Conservation (phyloP, 2,329 filamentous ascomycete species). For the Xylaria digitata region DNA sequence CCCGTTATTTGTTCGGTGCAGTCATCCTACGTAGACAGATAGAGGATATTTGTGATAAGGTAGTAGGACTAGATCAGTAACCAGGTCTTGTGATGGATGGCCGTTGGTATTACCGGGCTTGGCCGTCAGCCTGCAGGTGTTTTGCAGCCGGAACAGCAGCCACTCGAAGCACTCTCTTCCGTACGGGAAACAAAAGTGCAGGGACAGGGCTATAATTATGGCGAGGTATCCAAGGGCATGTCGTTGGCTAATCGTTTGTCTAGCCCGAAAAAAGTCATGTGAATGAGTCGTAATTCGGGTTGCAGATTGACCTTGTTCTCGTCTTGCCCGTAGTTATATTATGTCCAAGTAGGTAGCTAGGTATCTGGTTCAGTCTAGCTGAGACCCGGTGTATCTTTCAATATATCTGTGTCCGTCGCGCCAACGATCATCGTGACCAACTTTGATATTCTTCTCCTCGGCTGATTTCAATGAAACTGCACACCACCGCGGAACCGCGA, state of each 20-base stretch:
- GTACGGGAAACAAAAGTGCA: conserved; percentile 22
- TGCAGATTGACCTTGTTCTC: conserved; percentile 3
- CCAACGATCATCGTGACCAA: not conserved
- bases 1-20: conserved; percentile 11
- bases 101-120: conserved; percentile 30
- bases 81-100: conserved; percentile 26
- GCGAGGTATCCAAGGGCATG: not conserved
- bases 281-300: conserved; percentile 12
- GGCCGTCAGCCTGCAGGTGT: conserved; percentile 29
- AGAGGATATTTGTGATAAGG: conserved; percentile 7
- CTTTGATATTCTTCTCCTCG: not conserved
- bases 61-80: conserved; percentile 21
- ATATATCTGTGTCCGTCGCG: conserved; percentile 5
- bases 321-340: not conserved
- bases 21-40: conserved; percentile 14
- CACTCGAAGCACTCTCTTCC: conserved; percentile 24
- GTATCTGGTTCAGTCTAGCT: conserved; percentile 16
- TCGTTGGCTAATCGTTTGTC: conserved; percentile 17
- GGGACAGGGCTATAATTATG: conserved; percentile 14
- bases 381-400: conserved; percentile 6
- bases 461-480: not conserved
- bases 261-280: conserved; percentile 9
- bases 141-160: conserved; percentile 25
- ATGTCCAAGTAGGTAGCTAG: conserved; percentile 4
- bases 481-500: not conserved